Evolutionary conservation across 352 stramenopile species (phyloP).

Genomic region (Globisporangium recalcitrans): DNA sequence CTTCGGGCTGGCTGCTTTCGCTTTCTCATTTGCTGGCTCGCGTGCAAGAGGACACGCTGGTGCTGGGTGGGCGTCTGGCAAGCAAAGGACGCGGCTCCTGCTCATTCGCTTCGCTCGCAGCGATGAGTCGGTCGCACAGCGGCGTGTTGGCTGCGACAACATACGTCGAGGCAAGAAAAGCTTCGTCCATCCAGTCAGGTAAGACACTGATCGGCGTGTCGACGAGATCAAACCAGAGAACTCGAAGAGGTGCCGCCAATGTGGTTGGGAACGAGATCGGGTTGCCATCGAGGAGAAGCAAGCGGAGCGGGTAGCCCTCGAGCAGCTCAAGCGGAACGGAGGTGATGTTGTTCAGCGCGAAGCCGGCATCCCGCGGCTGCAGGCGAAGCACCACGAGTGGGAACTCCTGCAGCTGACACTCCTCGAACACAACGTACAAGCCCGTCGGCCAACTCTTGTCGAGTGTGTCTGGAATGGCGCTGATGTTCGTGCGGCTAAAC

Average conservation of each 20-base stretch:
- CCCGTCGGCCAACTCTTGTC: conserved; percentile 4
- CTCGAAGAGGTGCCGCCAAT: not conserved
- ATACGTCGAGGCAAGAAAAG: not conserved
- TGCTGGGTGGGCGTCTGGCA: not conserved
- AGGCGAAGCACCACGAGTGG: conserved; percentile 1
- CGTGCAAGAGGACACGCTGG: not conserved
- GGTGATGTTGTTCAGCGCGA: conserved; percentile 7
- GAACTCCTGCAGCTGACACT: conserved; percentile 9
- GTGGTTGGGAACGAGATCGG: conserved; percentile 3
- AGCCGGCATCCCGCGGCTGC: not conserved
- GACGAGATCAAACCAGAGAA: not conserved
- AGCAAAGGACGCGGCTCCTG: not conserved
- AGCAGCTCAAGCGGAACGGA: not conserved
- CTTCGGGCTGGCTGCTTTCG: not conserved
- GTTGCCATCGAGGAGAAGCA: conserved; percentile 4
- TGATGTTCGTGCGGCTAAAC: conserved; percentile 6
- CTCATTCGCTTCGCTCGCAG: not conserved
- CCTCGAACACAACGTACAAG: conserved; percentile 7
- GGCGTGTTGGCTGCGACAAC: conserved; percentile 4
- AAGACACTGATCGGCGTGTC: not conserved
- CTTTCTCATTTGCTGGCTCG: not conserved
- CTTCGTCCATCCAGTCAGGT: conserved; percentile 4
- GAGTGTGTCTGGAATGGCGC: conserved; percentile 1
- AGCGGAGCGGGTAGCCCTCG: not conserved
- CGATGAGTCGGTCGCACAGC: not conserved